Evolutionary conservation across 2,329 filamentous ascomycete species (phyloP), one percentile per base, ranked within the genome.

Genomic region (Zalaria obscura): DNA sequence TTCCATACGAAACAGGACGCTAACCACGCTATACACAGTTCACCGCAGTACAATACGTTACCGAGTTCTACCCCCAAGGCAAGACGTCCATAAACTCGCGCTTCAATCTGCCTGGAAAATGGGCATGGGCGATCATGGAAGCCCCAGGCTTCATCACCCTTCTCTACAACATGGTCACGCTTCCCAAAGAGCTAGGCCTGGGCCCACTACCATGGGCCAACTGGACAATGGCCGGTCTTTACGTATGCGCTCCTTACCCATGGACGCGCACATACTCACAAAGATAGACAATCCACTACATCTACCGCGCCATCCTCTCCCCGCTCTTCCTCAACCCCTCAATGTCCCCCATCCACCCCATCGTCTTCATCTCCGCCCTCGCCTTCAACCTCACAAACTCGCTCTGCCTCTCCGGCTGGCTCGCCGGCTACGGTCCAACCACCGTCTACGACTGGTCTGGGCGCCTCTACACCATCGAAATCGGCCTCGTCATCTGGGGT

Each of bases 81-180:
- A 96, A 96, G 64, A 94, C 88, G 3, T 93, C 86, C 3, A 72
- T 78, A 11, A 56, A 70, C 3, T 87, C 81, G 52, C 65, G 65
- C 8, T 68, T 91, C 57, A 98, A 98, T 63, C 62, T 96, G n/a
- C 84, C 88, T 2, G 91, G 91, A 46, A 84, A 83, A 52, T 67
- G 85, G 48, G 87, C 77, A 44, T 98, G 91, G 91, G 72, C 83
- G 42, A 74, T 78, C 2, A 95, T 95, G 86, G 91, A 98, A 61
- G 66, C 74, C 9, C 78, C 83, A 0, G 86, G 85, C 10, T 80
- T 87, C 55, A 54, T 86, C 29, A 82, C 78, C 8, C 65, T 95
- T 44, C 61, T 91, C 42, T 95, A 94, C 65, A 76, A 81, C 51
- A 80, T 94, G 72, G 70, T 64, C 50, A 76, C 73, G 10, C 68